Evolutionary conservation across 306 rosid species (phyloP), one percentile per base, ranked within the genome.

Genomic region (Luffa aegyptiaca): DNA sequence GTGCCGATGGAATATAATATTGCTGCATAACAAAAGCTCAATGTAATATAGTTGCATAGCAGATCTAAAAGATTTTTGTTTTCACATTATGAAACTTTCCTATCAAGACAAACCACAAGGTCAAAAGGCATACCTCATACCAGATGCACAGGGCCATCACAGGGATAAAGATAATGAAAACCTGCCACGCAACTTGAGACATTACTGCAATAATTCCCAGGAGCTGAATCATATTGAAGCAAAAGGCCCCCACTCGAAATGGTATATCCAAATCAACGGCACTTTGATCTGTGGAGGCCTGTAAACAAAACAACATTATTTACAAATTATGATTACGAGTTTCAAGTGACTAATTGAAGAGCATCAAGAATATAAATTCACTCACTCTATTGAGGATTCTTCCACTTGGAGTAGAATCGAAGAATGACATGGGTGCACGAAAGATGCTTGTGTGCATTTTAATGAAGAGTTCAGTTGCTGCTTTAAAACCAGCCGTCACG

Each of bases 391-490:
- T 94, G 63, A 94, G 83, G 84, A 92, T 90, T 84, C 96, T 78
- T 45, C 96, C 97, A 81, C 97, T 91, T 35, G 96, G 96, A 66
- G 98, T 92, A 81, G 97, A 86, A 84, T 94, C 95, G 12, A 92
- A 92, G 81, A 94, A 94, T 14, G 97, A 88, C 98, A 92, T 92
- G 9, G 98, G 93, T 5, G 97, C 92, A 4, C 93, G 91, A 52
- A 94, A 94, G 82, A 94, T 86, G 89, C 90, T 80, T 0, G 45
- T 41, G 78, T 94, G 95, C 98, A 92, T 92, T 88, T 91, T 88
- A 79, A 83, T 82, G 82, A 94, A 94, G 57, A 94, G 96, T 51
- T 87, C 14, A 45, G 90, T 94, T 16, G 96, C 92, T 48, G 94
- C 90, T 81, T 86, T 94, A 75, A 86, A 92, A 44, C 89, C 96